Evolutionary conservation across 202 grass and related monocot species (phyloP), one percentile per base, ranked within the genome.

Genomic region (Schoenoplectus triqueter): DNA sequence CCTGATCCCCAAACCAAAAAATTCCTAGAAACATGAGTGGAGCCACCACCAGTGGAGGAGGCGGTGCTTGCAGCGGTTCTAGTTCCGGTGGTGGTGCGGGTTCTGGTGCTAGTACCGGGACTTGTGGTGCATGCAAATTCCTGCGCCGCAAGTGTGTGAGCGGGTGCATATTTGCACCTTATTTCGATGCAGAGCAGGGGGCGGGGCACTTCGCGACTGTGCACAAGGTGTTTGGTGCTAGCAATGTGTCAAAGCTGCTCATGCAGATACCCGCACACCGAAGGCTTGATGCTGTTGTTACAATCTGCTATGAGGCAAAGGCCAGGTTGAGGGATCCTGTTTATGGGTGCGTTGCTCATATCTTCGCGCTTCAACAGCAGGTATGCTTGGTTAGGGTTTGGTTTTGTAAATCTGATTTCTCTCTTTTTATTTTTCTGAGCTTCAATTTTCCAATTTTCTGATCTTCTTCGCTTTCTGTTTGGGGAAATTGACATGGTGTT

Each of bases 181-280:
- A 98, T 88, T 98, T 98, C 82, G 95, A 98, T 86, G 94, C 95
- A 64, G 92, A 98, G 91, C 92, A 98, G 78, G 95, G 95, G 39
- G 91, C 95, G 75, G 92, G 91, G 85, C 91, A 98, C 88, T 98
- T 98, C 81, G 95, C 95, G 65, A 92, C 92, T 5, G 95, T 98
- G 85, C 95, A 98, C 91, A 95, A 98, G 91, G 95, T 98, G 85
- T 98, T 98, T 86, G 95, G 95, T 59, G 95, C 95, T 81, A 98
- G 95, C 86, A 98, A 98, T 89, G 92, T 98, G 66, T 98, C 95
- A 73, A 98, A 98, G 87, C 91, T 98, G 8, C 92, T 98, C 15
- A 91, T 93, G 88, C 95, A 98, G 88, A 95, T 98, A 88, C 92
- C 95, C 18, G 80, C 88, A 8, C 89, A 95, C 89, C 94, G 90